Evolutionary conservation across 2,329 filamentous ascomycete species (phyloP).

Genomic region (Peltaster fructicola): DNA sequence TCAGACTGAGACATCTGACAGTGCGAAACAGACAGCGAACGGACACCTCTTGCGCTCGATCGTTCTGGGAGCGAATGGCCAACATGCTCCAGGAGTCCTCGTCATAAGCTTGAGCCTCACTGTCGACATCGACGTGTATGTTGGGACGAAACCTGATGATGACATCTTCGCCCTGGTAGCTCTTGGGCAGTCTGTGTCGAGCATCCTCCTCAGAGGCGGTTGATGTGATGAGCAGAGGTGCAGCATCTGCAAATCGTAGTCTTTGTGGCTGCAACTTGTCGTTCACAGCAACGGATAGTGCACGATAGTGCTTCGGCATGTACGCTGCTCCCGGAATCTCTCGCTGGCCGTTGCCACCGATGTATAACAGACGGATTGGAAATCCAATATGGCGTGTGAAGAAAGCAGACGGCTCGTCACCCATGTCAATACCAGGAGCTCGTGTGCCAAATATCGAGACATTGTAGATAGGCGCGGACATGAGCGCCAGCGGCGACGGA

Average conservation of each 20-base stretch:
- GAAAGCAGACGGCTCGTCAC: conserved; percentile 13
- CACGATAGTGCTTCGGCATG: conserved; percentile 15
- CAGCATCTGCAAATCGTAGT: conserved; percentile 18
- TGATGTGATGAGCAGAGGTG: conserved; percentile 17
- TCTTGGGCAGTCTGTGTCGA: conserved; percentile 12
- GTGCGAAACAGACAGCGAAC: conserved; percentile 17
- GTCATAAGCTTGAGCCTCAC: conserved; percentile 14
- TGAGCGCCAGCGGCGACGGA: conserved; percentile 15
- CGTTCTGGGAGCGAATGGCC: conserved; percentile 13
- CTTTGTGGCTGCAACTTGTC: conserved; percentile 18
- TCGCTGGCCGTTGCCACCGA: conserved; percentile 17
- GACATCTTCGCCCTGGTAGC: conserved; percentile 14
- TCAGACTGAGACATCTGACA: conserved; percentile 16
- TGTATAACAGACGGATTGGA: conserved; percentile 14
- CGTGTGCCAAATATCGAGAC: conserved; percentile 19
- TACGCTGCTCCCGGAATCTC: conserved; percentile 18
- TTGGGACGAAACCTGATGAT: conserved; percentile 18
- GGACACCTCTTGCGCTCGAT: conserved; percentile 15
- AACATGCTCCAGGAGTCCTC: conserved; percentile 18
- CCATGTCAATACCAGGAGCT: conserved; percentile 18
- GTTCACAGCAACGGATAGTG: conserved; percentile 17
- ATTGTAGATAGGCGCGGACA: conserved; percentile 13
- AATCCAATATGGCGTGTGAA: conserved; percentile 15
- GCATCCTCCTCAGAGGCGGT: conserved; percentile 19
- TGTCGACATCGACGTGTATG: conserved; percentile 17